Conservation (phyloP, 2,329 filamentous ascomycete genomes). For the Amylocarpus encephaloides region DNA sequence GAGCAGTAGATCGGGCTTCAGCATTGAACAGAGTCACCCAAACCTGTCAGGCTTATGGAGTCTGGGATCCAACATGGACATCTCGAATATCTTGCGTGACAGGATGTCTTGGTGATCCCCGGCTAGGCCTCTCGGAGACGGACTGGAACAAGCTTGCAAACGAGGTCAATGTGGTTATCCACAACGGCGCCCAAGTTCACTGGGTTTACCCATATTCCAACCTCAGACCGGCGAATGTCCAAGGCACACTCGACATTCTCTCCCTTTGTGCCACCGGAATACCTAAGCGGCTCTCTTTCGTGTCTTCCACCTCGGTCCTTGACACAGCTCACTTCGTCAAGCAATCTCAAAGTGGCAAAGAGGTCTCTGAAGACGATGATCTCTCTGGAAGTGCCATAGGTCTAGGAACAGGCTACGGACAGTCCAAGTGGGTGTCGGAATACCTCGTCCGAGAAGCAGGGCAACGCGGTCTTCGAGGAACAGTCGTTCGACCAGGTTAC, state of each 20-base stretch:
- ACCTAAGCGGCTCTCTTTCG: constrained; percentile 73
- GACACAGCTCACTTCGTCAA: constrained; percentile 77
- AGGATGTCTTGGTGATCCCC: constrained; percentile 67
- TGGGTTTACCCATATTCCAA: constrained; percentile 76
- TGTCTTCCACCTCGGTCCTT: constrained; percentile 75
- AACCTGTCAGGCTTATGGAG: constrained; percentile 68
- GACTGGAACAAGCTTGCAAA: constrained; percentile 60
- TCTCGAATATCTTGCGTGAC: constrained; percentile 59
- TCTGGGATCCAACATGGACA: constrained; percentile 69
- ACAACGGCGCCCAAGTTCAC: constrained; percentile 78
- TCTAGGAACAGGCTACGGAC: constrained; percentile 82
- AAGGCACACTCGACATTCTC: constrained; percentile 72
- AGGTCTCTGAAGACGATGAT: constrained; percentile 70
- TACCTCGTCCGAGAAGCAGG: constrained; percentile 73
- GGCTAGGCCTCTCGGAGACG: constrained; percentile 62
- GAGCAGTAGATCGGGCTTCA: constrained; percentile 54
- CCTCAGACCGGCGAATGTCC: constrained; percentile 68
- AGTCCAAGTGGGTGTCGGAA: constrained; percentile 76
- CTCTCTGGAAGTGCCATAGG: constrained; percentile 69
- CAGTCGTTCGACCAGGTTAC: constrained; percentile 79
- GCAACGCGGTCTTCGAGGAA: constrained; percentile 64
- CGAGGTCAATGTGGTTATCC: constrained; percentile 65
- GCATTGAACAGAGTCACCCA: constrained; percentile 59
- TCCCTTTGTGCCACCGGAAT: constrained; percentile 69
- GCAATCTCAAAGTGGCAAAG: constrained; percentile 61